Evolutionary conservation across 2,329 filamentous ascomycete species (phyloP).

Genomic region (Biscogniauxia mediterranea): DNA sequence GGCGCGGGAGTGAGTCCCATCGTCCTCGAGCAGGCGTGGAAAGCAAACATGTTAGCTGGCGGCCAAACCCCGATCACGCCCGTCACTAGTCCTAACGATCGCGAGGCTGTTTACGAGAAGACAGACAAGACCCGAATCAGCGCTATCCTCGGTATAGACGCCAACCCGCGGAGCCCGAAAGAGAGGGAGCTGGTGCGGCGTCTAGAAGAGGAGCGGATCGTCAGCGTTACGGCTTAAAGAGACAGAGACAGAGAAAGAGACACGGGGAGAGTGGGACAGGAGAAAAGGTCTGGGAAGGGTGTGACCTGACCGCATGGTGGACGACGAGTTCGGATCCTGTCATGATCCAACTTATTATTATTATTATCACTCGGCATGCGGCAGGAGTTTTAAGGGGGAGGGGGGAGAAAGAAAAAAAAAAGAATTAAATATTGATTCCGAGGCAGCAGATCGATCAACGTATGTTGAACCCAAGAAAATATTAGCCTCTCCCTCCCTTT

Average conservation of each 20-base stretch:
- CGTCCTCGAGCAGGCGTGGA: slow-evolving; percentile 71
- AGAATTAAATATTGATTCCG: neutral
- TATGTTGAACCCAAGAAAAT: neutral
- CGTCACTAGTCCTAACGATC: slow-evolving; percentile 50
- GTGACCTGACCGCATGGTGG: neutral
- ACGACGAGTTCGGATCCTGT: neutral
- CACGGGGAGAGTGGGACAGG: too few relatives aligned
- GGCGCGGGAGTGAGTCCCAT: slow-evolving; percentile 60
- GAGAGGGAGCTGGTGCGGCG: slow-evolving; percentile 57
- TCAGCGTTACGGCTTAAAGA: slow-evolving; percentile 26
- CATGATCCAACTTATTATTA: neutral
- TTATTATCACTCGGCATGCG: neutral
- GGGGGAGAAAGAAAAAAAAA: too few relatives aligned
- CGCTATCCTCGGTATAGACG: slow-evolving; percentile 60
- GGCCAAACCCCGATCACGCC: slow-evolving; percentile 50
- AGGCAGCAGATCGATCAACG: neutral
- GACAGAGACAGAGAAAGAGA: neutral
- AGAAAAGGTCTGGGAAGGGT: too few relatives aligned
- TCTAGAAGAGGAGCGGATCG: slow-evolving; percentile 50
- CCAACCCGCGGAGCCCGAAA: slow-evolving; percentile 54
- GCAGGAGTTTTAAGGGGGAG: too few relatives aligned
- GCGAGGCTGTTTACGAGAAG: slow-evolving; percentile 39
- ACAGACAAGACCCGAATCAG: slow-evolving; percentile 61
- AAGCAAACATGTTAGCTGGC: slow-evolving; percentile 43
- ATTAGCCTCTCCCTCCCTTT: neutral